Base-by-base conservation (phyloP, 75 land plant genomes). In the Selaginella tamariscina region DNA sequence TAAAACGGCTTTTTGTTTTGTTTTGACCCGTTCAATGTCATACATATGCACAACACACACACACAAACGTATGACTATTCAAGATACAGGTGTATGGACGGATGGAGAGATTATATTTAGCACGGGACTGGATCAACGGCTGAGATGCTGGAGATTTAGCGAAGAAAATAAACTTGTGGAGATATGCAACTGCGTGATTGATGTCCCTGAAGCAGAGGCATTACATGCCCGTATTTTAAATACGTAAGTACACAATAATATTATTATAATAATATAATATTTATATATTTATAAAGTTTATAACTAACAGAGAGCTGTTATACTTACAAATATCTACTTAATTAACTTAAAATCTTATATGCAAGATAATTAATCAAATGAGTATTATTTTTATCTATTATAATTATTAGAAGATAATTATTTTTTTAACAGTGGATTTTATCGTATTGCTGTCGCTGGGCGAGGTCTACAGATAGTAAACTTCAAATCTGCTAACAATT, bases 201-300 rank as follows among this genome's bases (percentile, higher is more conserved):
- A 86, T 74, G 96, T 90, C 27, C 91, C 96, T 20, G 98, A 94
- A 70, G 88, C 98, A 55, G 96, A 85, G 71, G 74, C 86, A 31
- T 64, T 94, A 27, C 82, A 87, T 78, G 96, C 11, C 62, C 29
- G 1, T 11, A 33, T 22, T 27, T n/a, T 22, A 32, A 1, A 32
- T 57, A 21, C 20, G 11, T 33, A 22, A 15, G n/a, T 5, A 11
- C 27, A 2, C 54, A 26, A 1, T 5, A 39, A 5, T 39, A 15
- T 5, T 5, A 5, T 15, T 5, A 39, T 39, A 5, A 39, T 39
- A 30, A 57, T 0, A 32, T 20, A 21, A 30, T 1, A 67, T 0
- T 69, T 29, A 30, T 21, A 31, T 39, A 60, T 29, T 56, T 54
- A 21, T 44, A 8, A 15, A 21, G 24, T 67, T 54, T 29, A n/a